These are phyloP conservation scores for Fusarium neocosmosporiellum DNA, from an alignment of 2,329 filamentous ascomycete genomes.

Conservation along the genomic window DNA sequence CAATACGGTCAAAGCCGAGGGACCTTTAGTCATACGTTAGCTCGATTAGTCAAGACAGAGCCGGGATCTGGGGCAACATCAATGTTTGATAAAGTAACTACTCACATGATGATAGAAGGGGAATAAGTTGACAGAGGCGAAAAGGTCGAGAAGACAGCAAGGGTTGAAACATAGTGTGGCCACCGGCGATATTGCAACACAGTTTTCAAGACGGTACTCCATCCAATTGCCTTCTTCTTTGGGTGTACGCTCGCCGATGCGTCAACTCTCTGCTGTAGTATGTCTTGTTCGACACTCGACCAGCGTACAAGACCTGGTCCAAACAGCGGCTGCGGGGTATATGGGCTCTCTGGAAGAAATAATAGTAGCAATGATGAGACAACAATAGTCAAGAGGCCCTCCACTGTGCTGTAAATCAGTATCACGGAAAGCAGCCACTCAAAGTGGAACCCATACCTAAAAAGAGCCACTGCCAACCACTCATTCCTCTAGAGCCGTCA, in stretches of 20 bases:
- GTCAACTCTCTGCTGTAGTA: conserved; percentile 16
- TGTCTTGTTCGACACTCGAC: not conserved
- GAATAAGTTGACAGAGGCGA: conserved; percentile 26
- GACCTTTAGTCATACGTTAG: conserved; percentile 41
- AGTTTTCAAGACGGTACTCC: conserved; percentile 12
- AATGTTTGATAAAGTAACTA: not conserved
- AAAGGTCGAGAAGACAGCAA: conserved; percentile 27
- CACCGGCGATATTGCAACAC: conserved; percentile 20
- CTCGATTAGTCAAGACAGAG: not conserved
- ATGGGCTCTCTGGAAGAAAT: conserved; percentile 3
- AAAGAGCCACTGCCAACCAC: conserved; percentile 64
- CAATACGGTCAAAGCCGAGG: conserved; percentile 57
- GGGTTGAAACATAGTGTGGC: conserved; percentile 23
- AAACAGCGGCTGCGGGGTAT: not conserved
- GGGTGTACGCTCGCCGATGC: conserved; percentile 20
- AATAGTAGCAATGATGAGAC: not conserved
- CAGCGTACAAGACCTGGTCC: not conserved
- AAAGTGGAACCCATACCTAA: conserved; percentile 49
- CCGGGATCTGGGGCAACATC: not conserved
- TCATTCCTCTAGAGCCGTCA: conserved; percentile 52
- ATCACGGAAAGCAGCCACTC: not conserved
- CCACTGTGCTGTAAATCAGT: conserved; percentile 47
- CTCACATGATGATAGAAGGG: conserved; percentile 27
- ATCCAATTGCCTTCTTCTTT: not conserved
- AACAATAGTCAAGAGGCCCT: conserved; percentile 44